A percentile compares a stretch with the other conserved stretches of the same genome.
Evolutionary conservation across 768 basidiomycete genomes (phyloP).

Genomic region (Mycena olivaceomarginata): DNA sequence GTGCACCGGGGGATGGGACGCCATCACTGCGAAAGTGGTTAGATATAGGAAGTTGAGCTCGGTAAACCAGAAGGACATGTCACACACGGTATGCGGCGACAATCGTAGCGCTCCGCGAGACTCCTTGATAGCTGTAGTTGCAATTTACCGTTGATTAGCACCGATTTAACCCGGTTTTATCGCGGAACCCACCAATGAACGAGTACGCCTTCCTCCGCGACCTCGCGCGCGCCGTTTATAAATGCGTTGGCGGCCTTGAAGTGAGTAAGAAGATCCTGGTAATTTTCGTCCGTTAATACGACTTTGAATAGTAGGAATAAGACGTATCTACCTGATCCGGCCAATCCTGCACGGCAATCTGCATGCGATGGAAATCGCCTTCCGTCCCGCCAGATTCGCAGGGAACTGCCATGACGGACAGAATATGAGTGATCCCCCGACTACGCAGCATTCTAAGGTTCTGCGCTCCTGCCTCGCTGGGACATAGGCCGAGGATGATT

Average conservation of each 20-base stretch:
- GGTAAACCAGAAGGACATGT: background rate
- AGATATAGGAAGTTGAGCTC: background rate
- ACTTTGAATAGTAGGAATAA: background rate
- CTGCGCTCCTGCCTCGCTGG: slow-evolving; percentile 13
- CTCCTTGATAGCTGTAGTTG: slow-evolving; percentile 13
- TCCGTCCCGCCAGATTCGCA: background rate
- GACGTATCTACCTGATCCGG: slow-evolving; percentile 3
- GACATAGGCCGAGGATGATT: background rate
- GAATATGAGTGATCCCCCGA: slow-evolving; percentile 27
- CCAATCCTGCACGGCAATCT: slow-evolving; percentile 13
- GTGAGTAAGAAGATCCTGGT: slow-evolving; percentile 18
- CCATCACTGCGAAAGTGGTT: background rate
- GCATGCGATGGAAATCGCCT: background rate
- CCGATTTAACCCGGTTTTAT: background rate
- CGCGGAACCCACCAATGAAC: slow-evolving; percentile 23
- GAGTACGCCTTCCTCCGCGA: slow-evolving; percentile 10
- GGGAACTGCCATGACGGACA: slow-evolving; percentile 16
- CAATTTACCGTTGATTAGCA: background rate
- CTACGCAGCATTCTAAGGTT: slow-evolving; percentile 6
- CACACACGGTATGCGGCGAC: slow-evolving; percentile 32
- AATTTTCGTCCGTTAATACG: too few relatives aligned
- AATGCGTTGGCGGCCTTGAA: slow-evolving; percentile 26
- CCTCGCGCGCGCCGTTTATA: slow-evolving; percentile 20
- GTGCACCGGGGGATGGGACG: too few relatives aligned
- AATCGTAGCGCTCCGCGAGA: slow-evolving; percentile 26